Evolutionary conservation across 495 filamentous ascomycete genomes (phyloP), one percentile per base, ranked within the genome.

Genomic region (Penicillium antarcticum): DNA sequence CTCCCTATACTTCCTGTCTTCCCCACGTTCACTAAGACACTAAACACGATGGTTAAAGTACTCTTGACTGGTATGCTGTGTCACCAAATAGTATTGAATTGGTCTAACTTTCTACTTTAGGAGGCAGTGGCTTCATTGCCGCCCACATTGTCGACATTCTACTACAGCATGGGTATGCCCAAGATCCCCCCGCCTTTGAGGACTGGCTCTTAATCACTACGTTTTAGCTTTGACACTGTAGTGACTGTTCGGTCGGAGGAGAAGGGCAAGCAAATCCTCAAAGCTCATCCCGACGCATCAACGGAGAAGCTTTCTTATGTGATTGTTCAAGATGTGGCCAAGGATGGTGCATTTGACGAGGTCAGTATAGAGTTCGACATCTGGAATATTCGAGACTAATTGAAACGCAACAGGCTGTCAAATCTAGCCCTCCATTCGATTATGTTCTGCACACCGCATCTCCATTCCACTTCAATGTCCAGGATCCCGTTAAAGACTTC

Each of bases 371-470:
- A 2, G 29, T 39, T 4, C 2, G n/a, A 13, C 16, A 7, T 17
- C 2, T 12, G 1, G 26, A 3, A 18, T 8, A 24, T 39, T 10
- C 13, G 17, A 33, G 4, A 45, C 43, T 51, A 23, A 47, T 12
- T 12, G 12, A 5, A 18, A 35, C n/a, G 31, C 26, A 48, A 45
- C 23, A 76, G 73, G 73, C 88, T 13, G 82, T 91, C 49, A 81
- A 82, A 66, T 82, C 78, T 13, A 69, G 81, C 42, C 87, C 88
- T 1, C 87, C 84, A 3, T 85, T 96, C 52, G 91, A 92, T 52
- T 86, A 83, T 53, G 89, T 97, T 19, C 74, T 96, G 41, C 92
- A 97, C 68, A 95, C 90, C 1, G 91, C 92, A 2, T 87, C 83
- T 11, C 91, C 92, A 4, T 95, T 95, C 72, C 88, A 92, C 64